phyloP scores from a whole-genome alignment of 352 stramenopile species.

The Peronosclerospora sorghi region DNA sequence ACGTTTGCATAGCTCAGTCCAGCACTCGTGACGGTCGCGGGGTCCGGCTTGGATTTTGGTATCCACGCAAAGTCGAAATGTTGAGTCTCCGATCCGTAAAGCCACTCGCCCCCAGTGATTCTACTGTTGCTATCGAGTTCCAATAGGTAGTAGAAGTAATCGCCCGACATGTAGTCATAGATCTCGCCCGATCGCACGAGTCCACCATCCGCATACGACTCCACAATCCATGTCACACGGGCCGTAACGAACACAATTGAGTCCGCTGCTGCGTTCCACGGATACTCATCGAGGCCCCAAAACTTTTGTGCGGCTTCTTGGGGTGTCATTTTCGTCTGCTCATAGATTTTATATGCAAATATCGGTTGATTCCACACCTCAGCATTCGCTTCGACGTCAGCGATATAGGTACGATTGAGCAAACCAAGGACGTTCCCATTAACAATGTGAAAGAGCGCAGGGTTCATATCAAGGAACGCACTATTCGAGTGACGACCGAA shows the following conservation, averaged over 20 bases:
- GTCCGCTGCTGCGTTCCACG: constrained; percentile 34
- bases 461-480: constrained; percentile 34
- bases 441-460: constrained; percentile 42
- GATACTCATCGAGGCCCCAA: constrained; percentile 32
- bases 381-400: constrained; percentile 20
- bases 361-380: constrained; percentile 64
- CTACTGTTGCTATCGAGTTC: constrained; percentile 24
- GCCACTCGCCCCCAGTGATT: constrained; percentile 37
- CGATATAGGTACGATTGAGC: constrained; percentile 26
- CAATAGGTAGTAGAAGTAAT: constrained; percentile 32
- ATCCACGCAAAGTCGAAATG: constrained; percentile 41
- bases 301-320: constrained; percentile 20
- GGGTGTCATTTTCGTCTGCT: constrained; percentile 22
- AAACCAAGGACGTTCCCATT: constrained; percentile 34
- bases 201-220: constrained; percentile 26
- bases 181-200: constrained; percentile 18
- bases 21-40: constrained; percentile 8
- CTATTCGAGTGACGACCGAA: constrained; percentile 33
- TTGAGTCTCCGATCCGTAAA: constrained; percentile 19
- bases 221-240: constrained; percentile 32
- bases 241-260: constrained; percentile 35
- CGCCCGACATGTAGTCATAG: constrained; percentile 12
- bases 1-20: constrained; percentile 20
- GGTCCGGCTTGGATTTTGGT: constrained; percentile 13
- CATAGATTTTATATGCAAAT: constrained; percentile 32